Evolutionary conservation across 345 rosid genomes (phyloP).

Genomic region (Jatropha curcas): DNA sequence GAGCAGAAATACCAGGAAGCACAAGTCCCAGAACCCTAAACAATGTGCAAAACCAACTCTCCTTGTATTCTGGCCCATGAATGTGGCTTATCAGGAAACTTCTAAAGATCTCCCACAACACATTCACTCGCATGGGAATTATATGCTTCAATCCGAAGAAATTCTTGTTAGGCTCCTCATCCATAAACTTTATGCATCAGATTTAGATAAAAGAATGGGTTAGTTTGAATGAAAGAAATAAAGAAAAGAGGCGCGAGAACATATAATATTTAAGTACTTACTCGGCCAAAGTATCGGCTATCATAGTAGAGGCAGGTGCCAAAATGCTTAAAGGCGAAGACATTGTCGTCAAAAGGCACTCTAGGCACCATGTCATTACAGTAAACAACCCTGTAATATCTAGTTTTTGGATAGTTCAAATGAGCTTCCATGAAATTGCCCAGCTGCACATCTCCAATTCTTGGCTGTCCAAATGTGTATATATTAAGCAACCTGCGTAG

Average conservation of each 20-base stretch:
- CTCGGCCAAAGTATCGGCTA: conserved; percentile 61
- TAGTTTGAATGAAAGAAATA: too few relatives aligned
- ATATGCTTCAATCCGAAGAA: conserved; percentile 45
- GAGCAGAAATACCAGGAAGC: conserved; percentile 67
- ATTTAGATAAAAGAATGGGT: too few relatives aligned
- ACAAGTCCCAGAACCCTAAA: conserved; percentile 53
- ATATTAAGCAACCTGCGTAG: conserved; percentile 62
- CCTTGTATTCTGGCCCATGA: conserved; percentile 59
- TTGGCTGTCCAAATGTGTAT: conserved; percentile 87
- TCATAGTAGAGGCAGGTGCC: conserved; percentile 75
- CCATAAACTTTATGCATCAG: conserved; percentile 47
- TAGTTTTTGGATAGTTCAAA: conserved; percentile 47
- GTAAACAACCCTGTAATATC: conserved; percentile 76
- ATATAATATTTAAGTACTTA: conserved; percentile 20
- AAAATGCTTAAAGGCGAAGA: conserved; percentile 75
- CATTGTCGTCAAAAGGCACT: conserved; percentile 73
- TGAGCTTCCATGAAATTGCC: conserved; percentile 64
- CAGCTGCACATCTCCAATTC: conserved; percentile 64
- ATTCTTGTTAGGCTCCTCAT: conserved; percentile 74
- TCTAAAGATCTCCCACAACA: conserved; percentile 74
- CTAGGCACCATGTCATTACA: conserved; percentile 82
- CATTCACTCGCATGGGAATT: conserved; percentile 46
- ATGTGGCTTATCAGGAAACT: conserved; percentile 53
- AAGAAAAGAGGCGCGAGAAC: too few relatives aligned
- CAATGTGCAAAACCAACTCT: conserved; percentile 67